Evolutionary conservation across 805 yeast genomes (phyloP), one percentile per base, ranked within the genome.

Genomic region (Zygoascus biomembranicola): DNA sequence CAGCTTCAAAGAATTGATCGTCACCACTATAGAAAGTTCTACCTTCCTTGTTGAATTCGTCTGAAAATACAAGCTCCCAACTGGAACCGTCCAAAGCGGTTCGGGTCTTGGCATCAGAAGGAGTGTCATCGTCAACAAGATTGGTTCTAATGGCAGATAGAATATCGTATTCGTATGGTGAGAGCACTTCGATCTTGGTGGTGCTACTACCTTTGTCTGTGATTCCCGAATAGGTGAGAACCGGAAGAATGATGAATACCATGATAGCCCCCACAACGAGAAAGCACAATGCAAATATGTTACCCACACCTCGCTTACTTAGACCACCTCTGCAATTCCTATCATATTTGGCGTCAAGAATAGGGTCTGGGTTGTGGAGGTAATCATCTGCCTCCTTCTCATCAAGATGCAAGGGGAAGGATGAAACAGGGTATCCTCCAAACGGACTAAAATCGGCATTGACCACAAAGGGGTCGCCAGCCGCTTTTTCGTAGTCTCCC

Each of bases 321-420:
- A 69, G 56, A 8, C 54, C 51, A 43, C 56, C 60, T 8, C 8
- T 11, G 39, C 39, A 35, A 57, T 75, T 71, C 31, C 56, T 52
- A 61, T 89, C 95, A 63, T 84, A 81, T 55, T 83, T 80, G 20
- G 95, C 96, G 67, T 94, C 99, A 46, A 82, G 87, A 39, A 90
- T 84, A 9, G 97, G 97, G 68, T 92, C 97, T 1, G 98, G 98
- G 69, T 92, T 94, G 70, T 92, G 98, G 59, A 94, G 68, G 65
- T 88, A 90, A 69, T 92, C 99, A 71, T 92, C 99, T 9, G 87
- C 85, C 69, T 92, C 99, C 69, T 88, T 88, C 61, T 92, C 98
- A 55, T 92, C 97, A 58, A 94, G 82, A 61, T 80, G 84, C 54
- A 92, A 73, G 1, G 99, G 99, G 72, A 92, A 92, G 4, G 89